phyloP scores from a whole-genome alignment of 2,329 filamentous ascomycete genomes.

The Diaporthe humulicola region DNA sequence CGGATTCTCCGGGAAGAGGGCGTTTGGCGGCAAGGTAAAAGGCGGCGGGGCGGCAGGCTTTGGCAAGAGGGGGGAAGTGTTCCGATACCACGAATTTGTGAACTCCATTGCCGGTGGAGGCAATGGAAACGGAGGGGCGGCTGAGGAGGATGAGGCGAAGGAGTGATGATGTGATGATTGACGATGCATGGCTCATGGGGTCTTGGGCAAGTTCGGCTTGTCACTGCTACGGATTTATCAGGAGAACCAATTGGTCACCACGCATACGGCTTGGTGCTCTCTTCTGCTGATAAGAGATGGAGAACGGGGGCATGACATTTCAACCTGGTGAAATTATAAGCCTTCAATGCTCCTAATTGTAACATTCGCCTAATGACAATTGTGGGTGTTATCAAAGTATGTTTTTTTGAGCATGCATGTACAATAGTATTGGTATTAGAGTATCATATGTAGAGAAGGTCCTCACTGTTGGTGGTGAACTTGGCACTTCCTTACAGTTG shows the following conservation, averaged over 20 bases:
- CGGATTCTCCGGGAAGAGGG: constrained; percentile 86
- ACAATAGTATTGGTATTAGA: neutral
- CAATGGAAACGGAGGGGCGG: constrained; percentile 47
- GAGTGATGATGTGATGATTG: constrained; percentile 38
- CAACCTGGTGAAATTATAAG: neutral
- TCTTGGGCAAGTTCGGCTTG: neutral
- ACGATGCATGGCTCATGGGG: constrained; percentile 4
- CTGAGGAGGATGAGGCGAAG: constrained; percentile 43
- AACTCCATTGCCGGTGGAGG: constrained; percentile 71
- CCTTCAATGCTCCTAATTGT: neutral
- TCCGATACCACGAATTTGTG: constrained; percentile 94
- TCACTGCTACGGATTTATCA: neutral
- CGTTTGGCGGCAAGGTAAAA: constrained; percentile 80
- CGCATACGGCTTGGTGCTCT: neutral
- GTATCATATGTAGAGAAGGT: neutral
- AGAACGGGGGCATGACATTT: neutral
- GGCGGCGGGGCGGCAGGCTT: constrained; percentile 63
- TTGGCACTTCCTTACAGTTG: too few relatives aligned
- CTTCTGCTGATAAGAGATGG: neutral
- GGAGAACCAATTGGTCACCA: neutral
- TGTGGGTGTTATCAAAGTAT: too few relatives aligned
- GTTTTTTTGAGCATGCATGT: neutral
- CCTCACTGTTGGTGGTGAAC: neutral
- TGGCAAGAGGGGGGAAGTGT: constrained; percentile 85
- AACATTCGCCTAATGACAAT: neutral